A percentile compares a stretch with the other conserved stretches of the same genome.
phyloP scores from a whole-genome alignment of 257 asterid genomes.

The Petunia secreta region DNA sequence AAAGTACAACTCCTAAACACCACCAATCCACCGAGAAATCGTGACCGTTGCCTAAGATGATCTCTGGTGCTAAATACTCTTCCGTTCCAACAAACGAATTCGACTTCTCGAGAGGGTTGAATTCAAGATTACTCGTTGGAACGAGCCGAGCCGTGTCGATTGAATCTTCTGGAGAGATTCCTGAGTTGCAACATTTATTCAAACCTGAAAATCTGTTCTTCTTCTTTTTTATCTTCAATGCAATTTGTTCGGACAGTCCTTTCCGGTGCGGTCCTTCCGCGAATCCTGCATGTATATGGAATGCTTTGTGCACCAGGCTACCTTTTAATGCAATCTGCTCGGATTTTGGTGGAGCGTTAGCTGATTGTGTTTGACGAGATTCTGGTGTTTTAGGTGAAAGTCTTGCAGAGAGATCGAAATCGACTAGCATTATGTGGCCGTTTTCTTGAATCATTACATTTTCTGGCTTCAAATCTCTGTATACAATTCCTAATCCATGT shows the following conservation, averaged over 20 bases:
- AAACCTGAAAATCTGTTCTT: slow-evolving; percentile 31
- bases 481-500: slow-evolving; percentile 77
- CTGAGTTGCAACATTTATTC: slow-evolving; percentile 47
- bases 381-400: slow-evolving; percentile 58
- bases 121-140: slow-evolving; percentile 37
- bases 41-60: slow-evolving; percentile 82
- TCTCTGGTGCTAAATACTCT: slow-evolving; percentile 94
- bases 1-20: slow-evolving; percentile 79
- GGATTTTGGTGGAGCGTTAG: not conserved
- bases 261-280: no score
- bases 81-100: slow-evolving; percentile 98
- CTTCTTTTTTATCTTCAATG: slow-evolving; percentile 38
- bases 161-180: slow-evolving; percentile 51
- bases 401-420: slow-evolving; percentile 87
- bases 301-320: no score
- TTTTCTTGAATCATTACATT: slow-evolving; percentile 88
- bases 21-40: slow-evolving; percentile 97
- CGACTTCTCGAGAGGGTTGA: slow-evolving; percentile 58
- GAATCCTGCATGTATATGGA: no score
- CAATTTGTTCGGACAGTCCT: slow-evolving; percentile 21
- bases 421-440: slow-evolving; percentile 90
- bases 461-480: slow-evolving; percentile 95
- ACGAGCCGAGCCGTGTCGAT: slow-evolving; percentile 42
- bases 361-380: slow-evolving; percentile 28
- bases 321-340: no score